These are phyloP conservation scores for Pseudogymnoascus pannorum DNA, from an alignment of 2,329 filamentous ascomycete genomes.

Conservation along the genomic window DNA sequence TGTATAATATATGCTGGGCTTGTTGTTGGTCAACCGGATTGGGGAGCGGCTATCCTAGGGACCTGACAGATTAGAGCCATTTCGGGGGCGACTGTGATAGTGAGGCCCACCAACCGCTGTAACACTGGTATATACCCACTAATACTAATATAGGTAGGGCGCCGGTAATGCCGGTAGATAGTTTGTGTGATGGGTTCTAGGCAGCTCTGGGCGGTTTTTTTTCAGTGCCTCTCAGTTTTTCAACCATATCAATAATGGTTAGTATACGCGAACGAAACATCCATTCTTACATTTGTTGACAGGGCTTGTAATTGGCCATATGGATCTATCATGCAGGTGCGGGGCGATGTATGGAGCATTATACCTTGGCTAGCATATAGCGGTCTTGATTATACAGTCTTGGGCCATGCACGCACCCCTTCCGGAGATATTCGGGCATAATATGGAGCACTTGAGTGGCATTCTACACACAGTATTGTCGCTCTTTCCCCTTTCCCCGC, in stretches of 20 bases:
- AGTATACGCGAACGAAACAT: neutral
- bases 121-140: neutral
- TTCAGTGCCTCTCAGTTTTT: neutral
- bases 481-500: neutral
- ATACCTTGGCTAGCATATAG: neutral
- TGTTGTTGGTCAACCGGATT: neutral
- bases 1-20: neutral
- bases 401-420: neutral
- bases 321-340: neutral
- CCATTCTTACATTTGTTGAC: neutral
- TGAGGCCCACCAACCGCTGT: neutral
- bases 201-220: neutral
- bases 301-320: neutral
- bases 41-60: neutral
- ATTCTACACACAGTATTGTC: neutral
- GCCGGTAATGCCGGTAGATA: neutral
- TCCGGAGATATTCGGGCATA: neutral
- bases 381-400: neutral
- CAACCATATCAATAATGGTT: neutral
- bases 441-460: neutral
- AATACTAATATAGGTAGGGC: neutral
- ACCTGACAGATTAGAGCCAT: neutral
- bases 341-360: neutral
- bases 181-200: neutral
- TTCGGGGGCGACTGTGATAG: neutral